Conservation (phyloP, 352 stramenopile genomes). For the Blastocystis sp. region DNA sequence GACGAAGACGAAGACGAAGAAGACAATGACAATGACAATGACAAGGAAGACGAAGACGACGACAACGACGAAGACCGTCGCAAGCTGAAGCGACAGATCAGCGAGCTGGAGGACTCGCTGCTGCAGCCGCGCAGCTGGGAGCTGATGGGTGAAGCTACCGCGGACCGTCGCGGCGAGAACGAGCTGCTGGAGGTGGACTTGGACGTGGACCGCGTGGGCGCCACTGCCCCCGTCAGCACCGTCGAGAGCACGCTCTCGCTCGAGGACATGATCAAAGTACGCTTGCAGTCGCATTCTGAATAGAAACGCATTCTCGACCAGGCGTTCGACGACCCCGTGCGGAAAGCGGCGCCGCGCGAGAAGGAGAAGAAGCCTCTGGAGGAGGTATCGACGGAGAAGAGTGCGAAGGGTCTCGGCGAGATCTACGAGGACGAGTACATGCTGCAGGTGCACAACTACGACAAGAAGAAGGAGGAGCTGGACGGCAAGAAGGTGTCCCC, state of each 20-base stretch:
- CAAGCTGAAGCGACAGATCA: slow-evolving; percentile 70
- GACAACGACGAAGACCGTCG: slow-evolving; percentile 63
- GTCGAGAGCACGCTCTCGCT: slow-evolving; percentile 73
- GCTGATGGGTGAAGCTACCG: slow-evolving; percentile 74
- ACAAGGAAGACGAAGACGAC: slow-evolving; percentile 59
- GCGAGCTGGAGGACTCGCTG: slow-evolving; percentile 71
- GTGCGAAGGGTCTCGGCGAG: slow-evolving; percentile 74
- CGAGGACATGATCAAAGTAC: slow-evolving; percentile 73
- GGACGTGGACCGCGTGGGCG: slow-evolving; percentile 73
- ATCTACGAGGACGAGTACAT: slow-evolving; percentile 83
- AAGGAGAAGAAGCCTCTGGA: slow-evolving; percentile 69
- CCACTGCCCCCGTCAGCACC: slow-evolving; percentile 74
- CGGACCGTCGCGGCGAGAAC: slow-evolving; percentile 71
- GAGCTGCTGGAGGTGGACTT: slow-evolving; percentile 75
- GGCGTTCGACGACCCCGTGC: slow-evolving; percentile 78
- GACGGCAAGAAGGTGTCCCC: slow-evolving; percentile 62
- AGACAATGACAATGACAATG: slow-evolving; percentile 21
- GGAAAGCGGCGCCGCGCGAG: slow-evolving; percentile 64
- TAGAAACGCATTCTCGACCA: slow-evolving; percentile 76
- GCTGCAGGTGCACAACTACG: slow-evolving; percentile 72
- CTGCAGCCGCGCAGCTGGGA: slow-evolving; percentile 74
- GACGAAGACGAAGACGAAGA: slow-evolving; percentile 55
- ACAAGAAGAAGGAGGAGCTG: slow-evolving; percentile 68
- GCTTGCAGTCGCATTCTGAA: background rate
- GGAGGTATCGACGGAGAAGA: slow-evolving; percentile 79